Evolutionary conservation across 2,329 filamentous ascomycete genomes (phyloP).

Genomic region (Sporothrix sp.): DNA sequence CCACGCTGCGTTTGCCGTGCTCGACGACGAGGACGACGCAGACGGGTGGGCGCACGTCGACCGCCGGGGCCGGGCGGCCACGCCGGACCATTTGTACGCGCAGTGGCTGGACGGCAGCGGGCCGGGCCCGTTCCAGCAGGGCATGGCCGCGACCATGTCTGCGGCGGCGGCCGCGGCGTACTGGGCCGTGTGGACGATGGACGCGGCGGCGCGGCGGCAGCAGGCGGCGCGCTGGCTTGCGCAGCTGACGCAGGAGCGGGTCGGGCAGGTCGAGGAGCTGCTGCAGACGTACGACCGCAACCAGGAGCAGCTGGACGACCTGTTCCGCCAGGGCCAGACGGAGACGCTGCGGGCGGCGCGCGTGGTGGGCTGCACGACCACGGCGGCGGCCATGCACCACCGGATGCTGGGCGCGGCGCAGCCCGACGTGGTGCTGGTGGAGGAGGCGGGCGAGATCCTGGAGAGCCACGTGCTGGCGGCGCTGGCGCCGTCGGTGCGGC

Average conservation of each 20-base stretch:
- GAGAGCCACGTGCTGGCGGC: constrained; percentile 58
- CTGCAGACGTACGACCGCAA: constrained; percentile 33
- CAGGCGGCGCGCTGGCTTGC: constrained; percentile 34
- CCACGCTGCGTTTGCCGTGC: constrained; percentile 47
- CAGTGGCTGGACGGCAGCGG: constrained; percentile 41
- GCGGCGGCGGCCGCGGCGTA: constrained; percentile 22
- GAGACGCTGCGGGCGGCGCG: constrained; percentile 41
- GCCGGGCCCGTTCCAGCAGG: constrained; percentile 33
- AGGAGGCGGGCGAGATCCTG: constrained; percentile 65
- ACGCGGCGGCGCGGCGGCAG: constrained; percentile 25
- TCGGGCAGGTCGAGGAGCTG: constrained; percentile 30
- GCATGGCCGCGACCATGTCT: background rate
- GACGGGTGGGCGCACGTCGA: constrained; percentile 40
- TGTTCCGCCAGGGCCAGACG: constrained; percentile 35
- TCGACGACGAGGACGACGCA: constrained; percentile 28
- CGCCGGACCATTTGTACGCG: constrained; percentile 39
- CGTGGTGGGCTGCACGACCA: constrained; percentile 64
- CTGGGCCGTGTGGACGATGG: constrained; percentile 43
- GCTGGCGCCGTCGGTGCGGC: constrained; percentile 42
- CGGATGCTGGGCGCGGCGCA: constrained; percentile 41
- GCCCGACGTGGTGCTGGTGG: constrained; percentile 54
- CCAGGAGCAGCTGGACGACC: constrained; percentile 31
- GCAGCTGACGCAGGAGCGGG: constrained; percentile 40
- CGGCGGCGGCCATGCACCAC: constrained; percentile 53
- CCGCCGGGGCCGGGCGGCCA: constrained; percentile 33